Conservation (phyloP, 2,329 filamentous ascomycete species). For the Colletotrichum karsti region DNA sequence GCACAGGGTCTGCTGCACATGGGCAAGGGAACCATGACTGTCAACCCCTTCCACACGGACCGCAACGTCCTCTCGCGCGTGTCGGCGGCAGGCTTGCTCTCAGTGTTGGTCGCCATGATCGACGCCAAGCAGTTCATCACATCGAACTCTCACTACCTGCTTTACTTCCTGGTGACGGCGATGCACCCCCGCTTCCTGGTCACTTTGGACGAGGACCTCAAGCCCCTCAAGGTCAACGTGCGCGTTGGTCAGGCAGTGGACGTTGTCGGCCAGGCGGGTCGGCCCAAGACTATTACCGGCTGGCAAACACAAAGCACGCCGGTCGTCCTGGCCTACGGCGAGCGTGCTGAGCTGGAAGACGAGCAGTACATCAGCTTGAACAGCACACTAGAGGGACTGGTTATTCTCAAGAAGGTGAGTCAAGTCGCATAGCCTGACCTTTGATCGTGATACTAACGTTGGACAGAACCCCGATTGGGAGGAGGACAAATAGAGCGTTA, state of each 20-base stretch:
- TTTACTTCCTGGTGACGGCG: conserved; percentile 96
- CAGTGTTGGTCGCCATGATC: conserved; percentile 92
- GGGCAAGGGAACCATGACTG: conserved; percentile 96
- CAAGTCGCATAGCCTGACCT: neutral
- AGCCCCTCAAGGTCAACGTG: conserved; percentile 94
- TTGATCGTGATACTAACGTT: neutral
- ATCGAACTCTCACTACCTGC: conserved; percentile 81
- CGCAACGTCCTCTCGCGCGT: conserved; percentile 94
- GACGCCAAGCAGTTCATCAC: conserved; percentile 89
- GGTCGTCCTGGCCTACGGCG: conserved; percentile 91
- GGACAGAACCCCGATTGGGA: conserved; percentile 64
- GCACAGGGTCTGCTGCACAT: conserved; percentile 97
- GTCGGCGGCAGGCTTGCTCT: conserved; percentile 86
- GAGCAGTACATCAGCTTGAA: conserved; percentile 95
- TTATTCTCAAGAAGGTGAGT: conserved; percentile 94
- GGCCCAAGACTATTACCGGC: conserved; percentile 98
- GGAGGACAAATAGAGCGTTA: conserved; percentile 50
- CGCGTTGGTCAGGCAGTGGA: conserved; percentile 98
- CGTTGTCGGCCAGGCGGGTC: conserved; percentile 94
- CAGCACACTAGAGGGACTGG: conserved; percentile 90
- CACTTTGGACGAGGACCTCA: conserved; percentile 92
- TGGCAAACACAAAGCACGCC: conserved; percentile 99
- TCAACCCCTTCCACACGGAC: conserved; percentile 99
- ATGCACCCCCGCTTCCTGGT: conserved; percentile 98
- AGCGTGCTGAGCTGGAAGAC: conserved; percentile 95